Base-by-base conservation (phyloP, 805 yeast genomes). In the Citeromyces nyonsensis region DNA sequence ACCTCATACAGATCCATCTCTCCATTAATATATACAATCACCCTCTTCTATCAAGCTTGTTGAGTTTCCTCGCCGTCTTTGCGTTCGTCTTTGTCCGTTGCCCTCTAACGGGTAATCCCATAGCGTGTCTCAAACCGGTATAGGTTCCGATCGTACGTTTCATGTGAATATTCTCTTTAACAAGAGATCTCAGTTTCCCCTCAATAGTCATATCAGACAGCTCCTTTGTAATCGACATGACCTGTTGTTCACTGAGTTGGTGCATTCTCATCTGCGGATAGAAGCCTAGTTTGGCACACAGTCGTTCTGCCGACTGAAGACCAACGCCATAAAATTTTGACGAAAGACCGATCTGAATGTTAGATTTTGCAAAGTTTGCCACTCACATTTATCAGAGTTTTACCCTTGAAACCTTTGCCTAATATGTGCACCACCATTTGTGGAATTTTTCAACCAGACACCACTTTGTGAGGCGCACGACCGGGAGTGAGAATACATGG, bases 261-360 rank as follows among this genome's bases (percentile, higher is more conserved):
- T 82, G 91, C 81, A 86, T 78, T 57, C 94, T 73, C 94, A 88
- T 86, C 50, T 69, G 63, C 30, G 97, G 97, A 48, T 86, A 88
- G 37, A 91, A 69, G 8, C 95, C 95, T 14, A 88, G 70, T 49
- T 74, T 83, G 26, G 96, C 75, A 51, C 95, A 85, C 33, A 91
- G 62, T 44, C 63, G 61, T 40, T 69, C 69, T 2, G 96, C 88
- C 7, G 80, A 72, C 34, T 59, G 52, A 30, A 59, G 54, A n/a
- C 97, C 95, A 27, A 91, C 61, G 22, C 97, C 98, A 50, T 81
- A 86, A 41, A 91, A 77, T 39, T 75, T 76, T 35, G 78, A 67
- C 15, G 86, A 74, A 39, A 91, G 63, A 4, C 93, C 97, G 40
- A 66, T 58, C 54, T 54, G 20, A 14, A 18, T 12, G 10, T 9